Evolutionary conservation across 2,329 filamentous ascomycete species (phyloP), one percentile per base, ranked within the genome.

Genomic region (Fusarium dlaminii): DNA sequence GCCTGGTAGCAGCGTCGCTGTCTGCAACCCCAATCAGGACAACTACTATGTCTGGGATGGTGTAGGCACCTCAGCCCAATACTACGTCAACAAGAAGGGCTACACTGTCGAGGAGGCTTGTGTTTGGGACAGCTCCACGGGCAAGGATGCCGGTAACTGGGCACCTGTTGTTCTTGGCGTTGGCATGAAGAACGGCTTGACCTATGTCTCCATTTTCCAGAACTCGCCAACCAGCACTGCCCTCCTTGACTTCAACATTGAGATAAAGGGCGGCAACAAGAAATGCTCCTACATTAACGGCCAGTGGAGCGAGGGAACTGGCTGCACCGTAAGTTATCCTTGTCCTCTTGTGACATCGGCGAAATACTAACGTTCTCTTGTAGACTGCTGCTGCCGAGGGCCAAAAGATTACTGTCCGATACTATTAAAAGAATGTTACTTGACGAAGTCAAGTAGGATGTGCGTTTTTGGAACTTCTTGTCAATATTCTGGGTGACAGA

Each of bases 51-150:
- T 87, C 70, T 97, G 94, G 94, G 77, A 94, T 79, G 89, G 89
- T 77, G 88, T 89, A 82, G 78, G 85, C 57, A 98, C 96, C 59
- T 95, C 94, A 54, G 95, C 95, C 49, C 96, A 98, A 85, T 98
- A 98, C 89, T 99, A 99, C 82, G 89, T 98, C 84, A 98, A 98
- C 89, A 93, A 93, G 78, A 88, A 90, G 77, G 95, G 94, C 69
- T 86, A 93, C 60, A 78, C 84, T 24, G 84, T 90, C 66, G 82
- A 90, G 74, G 84, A 95, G 18, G 93, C 90, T 57, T 99, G 96
- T 85, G 84, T 89, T 66, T 98, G 96, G 96, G 82, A 81, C 74
- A 87, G 85, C 80, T n/a, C 78, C 29, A 77, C 75, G 24, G 83
- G 85, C 43, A 86, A 89, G 58, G 87, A 87, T 27, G 86, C 90